A percentile compares a stretch with the other conserved stretches of the same genome.
phyloP scores from a whole-genome alignment of 768 basidiomycete species.

The Cystofilobasidium bisporidii region DNA sequence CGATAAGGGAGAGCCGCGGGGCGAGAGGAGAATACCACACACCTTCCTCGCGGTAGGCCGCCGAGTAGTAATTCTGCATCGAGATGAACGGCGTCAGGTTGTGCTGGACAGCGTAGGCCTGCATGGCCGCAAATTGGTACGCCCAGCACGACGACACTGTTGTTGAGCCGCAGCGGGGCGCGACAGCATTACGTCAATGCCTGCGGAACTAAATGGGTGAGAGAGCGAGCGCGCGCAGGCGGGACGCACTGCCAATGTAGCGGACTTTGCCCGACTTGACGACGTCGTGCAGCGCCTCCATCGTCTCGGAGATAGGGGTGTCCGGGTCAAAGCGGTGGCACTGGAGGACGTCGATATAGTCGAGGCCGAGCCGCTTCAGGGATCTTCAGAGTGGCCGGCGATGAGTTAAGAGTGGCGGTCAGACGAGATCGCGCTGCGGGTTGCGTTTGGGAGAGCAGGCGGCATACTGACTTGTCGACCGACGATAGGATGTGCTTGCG shows the following conservation, averaged over 20 bases:
- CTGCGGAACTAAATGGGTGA: no score
- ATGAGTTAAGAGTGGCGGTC: no score
- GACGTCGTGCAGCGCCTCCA: conserved; percentile 26
- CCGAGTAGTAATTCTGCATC: conserved; percentile 41
- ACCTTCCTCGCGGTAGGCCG: conserved; percentile 54
- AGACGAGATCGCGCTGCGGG: no score
- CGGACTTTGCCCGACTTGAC: conserved; percentile 26
- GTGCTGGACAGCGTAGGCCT: conserved; percentile 52
- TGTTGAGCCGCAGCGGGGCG: no score
- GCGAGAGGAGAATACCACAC: neutral
- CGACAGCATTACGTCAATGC: no score
- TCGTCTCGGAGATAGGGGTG: conserved; percentile 25
- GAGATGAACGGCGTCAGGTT: conserved; percentile 56
- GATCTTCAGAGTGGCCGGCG: no score
- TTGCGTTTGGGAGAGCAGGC: no score
- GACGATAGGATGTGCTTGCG: conserved; percentile 15
- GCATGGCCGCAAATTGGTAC: conserved; percentile 16
- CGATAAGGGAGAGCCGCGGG: neutral
- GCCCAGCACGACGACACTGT: conserved; percentile 2
- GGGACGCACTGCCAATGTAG: conserved; percentile 21
- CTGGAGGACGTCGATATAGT: conserved; percentile 25
- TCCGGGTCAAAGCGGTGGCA: conserved; percentile 26
- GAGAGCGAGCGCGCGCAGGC: no score
- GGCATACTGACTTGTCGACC: conserved; percentile 18
- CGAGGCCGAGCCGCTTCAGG: conserved; percentile 12